Percentiles rank a stretch among this genome's conserved stretches.
Evolutionary conservation across 1,139 yeast species (phyloP).

Genomic region (Komagataea norvegica): DNA sequence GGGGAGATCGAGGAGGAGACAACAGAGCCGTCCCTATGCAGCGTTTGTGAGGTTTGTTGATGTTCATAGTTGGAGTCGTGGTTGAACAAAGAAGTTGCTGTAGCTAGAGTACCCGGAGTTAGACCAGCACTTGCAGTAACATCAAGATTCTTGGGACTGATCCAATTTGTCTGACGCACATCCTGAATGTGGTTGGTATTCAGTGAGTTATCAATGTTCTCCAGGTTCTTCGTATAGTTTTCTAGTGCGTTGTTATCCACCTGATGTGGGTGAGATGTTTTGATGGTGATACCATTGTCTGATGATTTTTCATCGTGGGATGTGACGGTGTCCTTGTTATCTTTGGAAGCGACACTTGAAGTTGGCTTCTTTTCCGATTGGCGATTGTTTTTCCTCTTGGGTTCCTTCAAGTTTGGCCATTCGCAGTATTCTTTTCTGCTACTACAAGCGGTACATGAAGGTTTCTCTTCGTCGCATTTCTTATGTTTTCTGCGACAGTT

Average conservation of each 20-base stretch:
- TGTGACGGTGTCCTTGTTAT: background rate
- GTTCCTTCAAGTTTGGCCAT: constrained; percentile 35
- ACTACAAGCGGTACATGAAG: constrained; percentile 35
- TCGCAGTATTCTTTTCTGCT: constrained; percentile 40
- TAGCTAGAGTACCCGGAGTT: background rate
- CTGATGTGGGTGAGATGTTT: background rate
- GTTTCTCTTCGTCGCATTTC: constrained; percentile 25
- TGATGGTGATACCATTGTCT: background rate
- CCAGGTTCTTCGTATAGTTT: constrained; percentile 24
- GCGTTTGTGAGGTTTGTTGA: background rate
- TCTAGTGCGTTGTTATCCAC: constrained; percentile 14
- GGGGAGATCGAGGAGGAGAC: constrained; percentile 7
- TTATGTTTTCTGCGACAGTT: constrained; percentile 24
- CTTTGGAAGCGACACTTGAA: background rate
- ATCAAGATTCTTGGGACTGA: too few species aligned
- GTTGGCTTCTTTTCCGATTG: background rate
- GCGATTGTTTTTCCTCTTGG: constrained; percentile 9
- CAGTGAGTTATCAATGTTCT: constrained; percentile 16
- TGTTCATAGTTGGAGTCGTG: too few species aligned
- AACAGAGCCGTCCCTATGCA: background rate
- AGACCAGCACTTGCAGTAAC: too few species aligned
- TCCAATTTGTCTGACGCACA: constrained; percentile 1
- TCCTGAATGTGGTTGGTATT: constrained; percentile 8
- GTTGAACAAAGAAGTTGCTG: background rate
- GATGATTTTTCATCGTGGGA: background rate